Base-by-base conservation (phyloP, 169 alveolate species). In the Cryptosporidium muris region DNA sequence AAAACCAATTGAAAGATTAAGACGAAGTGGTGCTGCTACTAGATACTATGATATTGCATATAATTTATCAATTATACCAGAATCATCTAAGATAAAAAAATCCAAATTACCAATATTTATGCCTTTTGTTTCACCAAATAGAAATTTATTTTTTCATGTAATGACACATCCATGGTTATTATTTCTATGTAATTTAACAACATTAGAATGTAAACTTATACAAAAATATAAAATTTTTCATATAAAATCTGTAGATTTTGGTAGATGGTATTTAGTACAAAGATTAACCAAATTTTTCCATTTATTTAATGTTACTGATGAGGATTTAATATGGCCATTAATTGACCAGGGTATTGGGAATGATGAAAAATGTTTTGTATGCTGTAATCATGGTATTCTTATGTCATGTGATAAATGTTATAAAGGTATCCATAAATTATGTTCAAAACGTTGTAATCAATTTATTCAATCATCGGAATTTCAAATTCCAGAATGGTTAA, bases 161-260 rank as follows among this genome's bases (percentile, higher is more conserved):
- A 74, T 74, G 85, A 47, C 85, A 9, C 85, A 74, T 58, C 85
- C 85, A 58, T 74, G 85, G 85, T 9, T 56, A 7, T n/a, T 74
- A 36, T 48, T 68, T 45, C 49, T 74, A 40, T 45, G 60, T 43
- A 58, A 54, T 74, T 62, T 56, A n/a, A 74, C 85, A 56, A 54
- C 54, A 43, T 14, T 74, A 47, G 85, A 74, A 8, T 11, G 54
- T 58, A 68, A 74, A 74, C 45, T 56, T 60, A 58, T 63, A 42
- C 40, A 34, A 58, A 2, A 36, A 8, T 74, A 68, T 66, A 74
- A 45, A 42, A 48, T 43, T 38, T 74, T 74, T 3, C 58, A 43
- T n/a, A 11, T 68, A 12, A 74, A 68, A 60, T 58, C 85, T 12
- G 16, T 74, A 2, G 66, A 74, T 37, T 74, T 74, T 14, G 74